Conservation (phyloP, 495 filamentous ascomycete species). For the Neurospora africana region DNA sequence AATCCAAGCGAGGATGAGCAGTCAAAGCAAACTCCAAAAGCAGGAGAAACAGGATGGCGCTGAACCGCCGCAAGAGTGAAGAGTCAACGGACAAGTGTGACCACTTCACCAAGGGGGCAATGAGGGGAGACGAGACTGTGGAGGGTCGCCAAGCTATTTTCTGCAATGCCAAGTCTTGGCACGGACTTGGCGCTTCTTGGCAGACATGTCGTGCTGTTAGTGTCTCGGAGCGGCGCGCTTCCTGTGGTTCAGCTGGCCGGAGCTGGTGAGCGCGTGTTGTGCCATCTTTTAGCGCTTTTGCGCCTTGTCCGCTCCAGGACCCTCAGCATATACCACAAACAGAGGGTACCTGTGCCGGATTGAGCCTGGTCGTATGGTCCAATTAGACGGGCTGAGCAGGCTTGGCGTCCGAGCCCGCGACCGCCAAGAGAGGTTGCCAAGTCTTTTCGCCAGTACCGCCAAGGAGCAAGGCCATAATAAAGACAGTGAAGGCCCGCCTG, state of each 20-base stretch:
- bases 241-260: background rate
- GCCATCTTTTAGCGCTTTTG: background rate
- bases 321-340: conserved; percentile 1
- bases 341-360: conserved; percentile 14
- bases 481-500: conserved; percentile 33
- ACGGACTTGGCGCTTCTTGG: conserved; percentile 19
- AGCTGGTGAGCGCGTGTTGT: background rate
- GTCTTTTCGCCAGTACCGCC: conserved; percentile 36
- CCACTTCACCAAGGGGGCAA: background rate
- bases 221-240: background rate
- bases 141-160: conserved; percentile 18
- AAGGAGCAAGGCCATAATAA: conserved; percentile 35
- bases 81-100: background rate
- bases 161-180: conserved; percentile 27
- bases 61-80: background rate
- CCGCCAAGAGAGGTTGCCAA: conserved; percentile 35
- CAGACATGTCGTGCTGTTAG: conserved; percentile 17
- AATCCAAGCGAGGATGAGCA: background rate
- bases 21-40: background rate
- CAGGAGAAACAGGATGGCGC: background rate
- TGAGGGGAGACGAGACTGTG: conserved; percentile 1
- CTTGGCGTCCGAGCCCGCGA: conserved; percentile 22
- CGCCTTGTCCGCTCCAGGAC: background rate
- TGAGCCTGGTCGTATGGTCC: conserved; percentile 7
- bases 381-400: conserved; percentile 10